phyloP scores from a whole-genome alignment of 176 grass and related monocot species.

The Ananas comosus region DNA sequence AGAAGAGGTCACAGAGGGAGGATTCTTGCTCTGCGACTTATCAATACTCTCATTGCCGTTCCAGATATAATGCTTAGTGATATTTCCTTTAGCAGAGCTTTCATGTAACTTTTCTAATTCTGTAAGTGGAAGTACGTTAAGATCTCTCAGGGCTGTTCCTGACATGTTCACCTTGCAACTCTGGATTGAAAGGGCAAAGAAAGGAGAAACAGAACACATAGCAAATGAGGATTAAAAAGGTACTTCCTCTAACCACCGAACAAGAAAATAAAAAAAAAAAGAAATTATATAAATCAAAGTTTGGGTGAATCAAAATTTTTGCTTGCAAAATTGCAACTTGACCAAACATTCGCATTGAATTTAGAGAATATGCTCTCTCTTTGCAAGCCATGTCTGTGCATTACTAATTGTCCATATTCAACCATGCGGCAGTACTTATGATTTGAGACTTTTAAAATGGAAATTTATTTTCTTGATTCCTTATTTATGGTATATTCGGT shows the following conservation, averaged over 20 bases:
- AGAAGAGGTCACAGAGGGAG: neutral
- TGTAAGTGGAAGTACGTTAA: slow-evolving; percentile 1
- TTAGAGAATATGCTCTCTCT: no score
- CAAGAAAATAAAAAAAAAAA: no score
- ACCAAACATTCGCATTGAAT: no score
- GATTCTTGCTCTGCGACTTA: neutral
- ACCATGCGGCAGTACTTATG: no score
- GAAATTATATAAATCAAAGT: no score
- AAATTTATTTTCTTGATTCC: no score
- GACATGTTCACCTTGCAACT: neutral
- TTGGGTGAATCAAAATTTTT: no score
- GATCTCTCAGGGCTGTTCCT: neutral
- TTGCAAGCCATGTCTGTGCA: no score
- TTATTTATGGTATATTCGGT: no score
- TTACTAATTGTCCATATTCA: no score
- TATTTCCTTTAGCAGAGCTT: neutral
- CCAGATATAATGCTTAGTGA: neutral
- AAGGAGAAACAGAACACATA: neutral
- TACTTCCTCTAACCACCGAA: neutral
- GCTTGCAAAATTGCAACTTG: no score
- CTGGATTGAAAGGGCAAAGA: neutral
- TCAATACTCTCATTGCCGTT: neutral
- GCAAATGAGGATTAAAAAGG: neutral
- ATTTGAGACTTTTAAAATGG: no score
- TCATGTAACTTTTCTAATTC: neutral